Base-by-base conservation (phyloP, 2,329 filamentous ascomycete species). In the Calonectria crousiana region DNA sequence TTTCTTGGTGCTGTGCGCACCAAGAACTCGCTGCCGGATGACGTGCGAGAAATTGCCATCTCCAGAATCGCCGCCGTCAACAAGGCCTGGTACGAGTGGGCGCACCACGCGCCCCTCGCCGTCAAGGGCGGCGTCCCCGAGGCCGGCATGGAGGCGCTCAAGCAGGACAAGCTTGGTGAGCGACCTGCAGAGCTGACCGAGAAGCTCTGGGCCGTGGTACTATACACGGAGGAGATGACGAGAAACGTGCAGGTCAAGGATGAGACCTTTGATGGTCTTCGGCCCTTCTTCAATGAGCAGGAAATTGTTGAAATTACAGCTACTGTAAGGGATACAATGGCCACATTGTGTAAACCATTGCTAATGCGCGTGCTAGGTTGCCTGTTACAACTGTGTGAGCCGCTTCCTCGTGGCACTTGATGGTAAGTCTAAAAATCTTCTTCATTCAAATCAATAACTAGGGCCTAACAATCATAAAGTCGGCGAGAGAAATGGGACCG, bases 201-300 rank as follows among this genome's bases (percentile, higher is more conserved):
- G 74, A 88, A 87, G 82, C 92, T 95, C 85, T 92, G 91, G 87
- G 92, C 92, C 0, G 93, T 95, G 41, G 83, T 96, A 69, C 86
- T 89, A 58, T 96, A 95, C 83, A 90, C 95, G 23, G 95, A 97
- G 85, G 94, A 95, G 82, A 97, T 97, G 94, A 98, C 95, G 65
- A 87, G 92, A 77, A 90, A 91, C 56, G 93, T 96, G 0, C 86
- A 89, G 67, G 95, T 98, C 9, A 84, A 87, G 16, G 93, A 97
- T 64, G 89, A 86, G 72, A 90, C 94, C 1, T 96, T 96, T 85
- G 90, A 83, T 36, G 85, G 86, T 78, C 77, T 97, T 76, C 93
- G 89, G 85, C 83, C 76, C 16, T 81, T 89, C 44, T 95, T 96
- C 77, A 88, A 82, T 30, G 93, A 96, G 75, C 88, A 90, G 80